Evolutionary conservation across 2,329 filamentous ascomycete species (phyloP), one percentile per base, ranked within the genome.

Genomic region (Whalleya microplaca): DNA sequence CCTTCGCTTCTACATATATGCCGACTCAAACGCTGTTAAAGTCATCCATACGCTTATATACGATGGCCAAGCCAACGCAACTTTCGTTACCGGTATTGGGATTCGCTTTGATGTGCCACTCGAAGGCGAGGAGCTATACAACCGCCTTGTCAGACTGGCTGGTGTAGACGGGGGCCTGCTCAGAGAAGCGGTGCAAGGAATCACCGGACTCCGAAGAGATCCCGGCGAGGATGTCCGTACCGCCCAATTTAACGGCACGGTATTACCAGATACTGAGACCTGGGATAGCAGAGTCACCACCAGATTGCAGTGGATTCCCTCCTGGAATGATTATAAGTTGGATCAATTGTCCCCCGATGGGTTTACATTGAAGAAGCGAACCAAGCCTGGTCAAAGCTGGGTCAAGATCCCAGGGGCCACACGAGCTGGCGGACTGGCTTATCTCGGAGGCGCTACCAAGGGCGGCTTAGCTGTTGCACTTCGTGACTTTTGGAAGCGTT

Each of bases 401-500:
- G 71, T 87, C 1, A 83, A 81, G 1, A 81, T 86, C 10, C 79
- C 82, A 0, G 84, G 81, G 0, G 82, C 82, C 1, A 83, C 79
- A 1, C 76, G 82, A 1, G 77, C 84, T 1, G 79, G 78, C 0
- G 84, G 85, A 0, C 70, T 86, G 0, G 82, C 78, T 0, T 88
- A 87, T 59, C 76, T 87, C 0, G 85, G 85, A 1, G 80, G 80
- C 9, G 80, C 84, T 4, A 80, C 76, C 0, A 70, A 72, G 2
- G 85, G 85, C n/a, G 85, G 85, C 12, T 73, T 88, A 1, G 84
- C 81, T 1, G 67, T 87, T 4, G 83, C 82, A 0, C 74, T 85
- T 45, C 78, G 80, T 2, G 79, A 87, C 63, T 87, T 87, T 66
- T 87, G 85, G 85, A 83, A 87, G 72, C 77, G 81, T 16, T 86